Conservation (phyloP, 345 rosid genomes). For the Ricinus communis region DNA sequence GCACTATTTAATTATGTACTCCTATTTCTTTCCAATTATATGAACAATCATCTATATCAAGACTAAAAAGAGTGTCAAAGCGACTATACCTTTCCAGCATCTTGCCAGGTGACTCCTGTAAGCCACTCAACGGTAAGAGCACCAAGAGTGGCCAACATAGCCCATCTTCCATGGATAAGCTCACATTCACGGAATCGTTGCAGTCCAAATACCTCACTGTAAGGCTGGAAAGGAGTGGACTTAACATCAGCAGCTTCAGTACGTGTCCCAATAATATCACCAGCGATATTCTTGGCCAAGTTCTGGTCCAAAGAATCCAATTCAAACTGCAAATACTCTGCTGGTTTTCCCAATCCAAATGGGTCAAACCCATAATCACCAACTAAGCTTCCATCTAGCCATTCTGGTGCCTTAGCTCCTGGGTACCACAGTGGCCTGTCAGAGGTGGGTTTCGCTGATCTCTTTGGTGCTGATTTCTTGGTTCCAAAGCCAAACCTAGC, state of each 20-base stretch:
- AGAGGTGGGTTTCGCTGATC: conserved; percentile 21
- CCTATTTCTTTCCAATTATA: too few relatives aligned
- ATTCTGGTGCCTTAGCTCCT: conserved; percentile 64
- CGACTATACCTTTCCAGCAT: conserved; percentile 61
- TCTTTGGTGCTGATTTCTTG: conserved; percentile 48
- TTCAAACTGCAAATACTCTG: conserved; percentile 70
- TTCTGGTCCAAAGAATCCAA: conserved; percentile 75
- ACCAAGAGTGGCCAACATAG: conserved; percentile 80
- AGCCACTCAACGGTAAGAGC: conserved; percentile 71
- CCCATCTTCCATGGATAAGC: conserved; percentile 80
- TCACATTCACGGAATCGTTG: conserved; percentile 81
- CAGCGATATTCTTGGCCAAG: conserved; percentile 58
- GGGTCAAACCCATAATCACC: conserved; percentile 85
- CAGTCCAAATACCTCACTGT: conserved; percentile 69
- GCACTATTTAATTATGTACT: too few relatives aligned
- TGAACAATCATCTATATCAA: too few relatives aligned
- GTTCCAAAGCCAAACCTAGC: conserved; percentile 57
- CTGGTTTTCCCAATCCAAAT: conserved; percentile 69
- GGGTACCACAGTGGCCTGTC: conserved; percentile 72
- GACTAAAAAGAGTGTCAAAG: not conserved
- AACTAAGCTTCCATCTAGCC: conserved; percentile 64
- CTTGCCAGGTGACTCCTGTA: conserved; percentile 81
- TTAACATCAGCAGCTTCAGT: conserved; percentile 46
- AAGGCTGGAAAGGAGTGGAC: conserved; percentile 71
- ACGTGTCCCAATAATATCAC: conserved; percentile 61